A percentile compares a stretch with the other conserved stretches of the same genome.
phyloP scores from a whole-genome alignment of 306 rosid species.

The Cyclanthera cordifolia region DNA sequence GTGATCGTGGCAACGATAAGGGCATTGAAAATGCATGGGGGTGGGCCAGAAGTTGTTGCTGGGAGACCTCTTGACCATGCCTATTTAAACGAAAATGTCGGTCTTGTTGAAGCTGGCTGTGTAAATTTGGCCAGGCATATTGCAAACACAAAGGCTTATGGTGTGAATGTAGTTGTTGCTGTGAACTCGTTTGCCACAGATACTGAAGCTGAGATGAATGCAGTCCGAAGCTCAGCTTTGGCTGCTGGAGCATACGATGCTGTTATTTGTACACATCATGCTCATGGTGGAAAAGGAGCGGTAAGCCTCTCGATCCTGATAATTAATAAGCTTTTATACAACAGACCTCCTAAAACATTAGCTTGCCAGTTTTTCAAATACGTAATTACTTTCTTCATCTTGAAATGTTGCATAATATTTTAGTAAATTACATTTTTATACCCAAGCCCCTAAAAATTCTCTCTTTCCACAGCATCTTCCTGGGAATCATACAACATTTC shows the following conservation, averaged over 20 bases:
- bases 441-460: neutral
- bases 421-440: neutral
- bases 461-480: neutral
- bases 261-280: constrained; percentile 80
- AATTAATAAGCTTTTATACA: neutral
- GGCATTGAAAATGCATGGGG: constrained; percentile 96
- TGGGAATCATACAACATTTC: neutral
- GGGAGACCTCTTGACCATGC: constrained; percentile 91
- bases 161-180: constrained; percentile 89
- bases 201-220: constrained; percentile 71
- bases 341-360: neutral
- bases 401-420: neutral
- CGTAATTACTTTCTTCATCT: neutral
- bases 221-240: constrained; percentile 56
- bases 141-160: constrained; percentile 59
- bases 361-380: neutral
- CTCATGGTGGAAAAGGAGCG: constrained; percentile 98
- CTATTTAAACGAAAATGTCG: constrained; percentile 64
- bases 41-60: constrained; percentile 89
- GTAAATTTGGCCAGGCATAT: constrained; percentile 79
- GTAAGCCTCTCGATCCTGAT: constrained; percentile 30
- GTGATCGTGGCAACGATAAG: constrained; percentile 83
- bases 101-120: constrained; percentile 86
- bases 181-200: constrained; percentile 83
- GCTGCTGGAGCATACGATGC: constrained; percentile 90